These are phyloP conservation scores for Sapria himalayana DNA, from an alignment of 345 rosid genomes.

Conservation along the genomic window DNA sequence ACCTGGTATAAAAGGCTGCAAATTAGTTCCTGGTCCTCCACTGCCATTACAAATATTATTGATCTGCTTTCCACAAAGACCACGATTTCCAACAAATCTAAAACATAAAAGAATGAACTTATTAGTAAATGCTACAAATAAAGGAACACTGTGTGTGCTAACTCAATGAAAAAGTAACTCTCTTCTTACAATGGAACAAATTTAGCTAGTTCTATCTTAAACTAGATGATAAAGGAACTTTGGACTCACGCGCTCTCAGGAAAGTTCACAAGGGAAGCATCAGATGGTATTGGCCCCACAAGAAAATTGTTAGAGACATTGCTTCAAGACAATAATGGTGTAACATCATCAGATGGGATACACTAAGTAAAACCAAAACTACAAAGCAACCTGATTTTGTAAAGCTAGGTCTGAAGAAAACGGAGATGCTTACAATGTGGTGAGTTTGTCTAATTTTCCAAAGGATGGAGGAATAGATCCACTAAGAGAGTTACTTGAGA, in stretches of 20 bases:
- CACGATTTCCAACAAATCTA: slow-evolving; percentile 67
- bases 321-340: slow-evolving; percentile 26
- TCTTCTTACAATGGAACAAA: too few relatives aligned
- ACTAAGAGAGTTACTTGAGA: slow-evolving; percentile 59
- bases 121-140: too few relatives aligned
- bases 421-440: slow-evolving; percentile 42
- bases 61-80: slow-evolving; percentile 73
- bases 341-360: slow-evolving; percentile 6
- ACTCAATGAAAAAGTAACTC: too few relatives aligned
- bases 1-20: slow-evolving; percentile 33
- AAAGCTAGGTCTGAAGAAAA: slow-evolving; percentile 4
- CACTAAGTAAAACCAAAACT: slow-evolving; percentile 1
- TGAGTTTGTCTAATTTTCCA: slow-evolving; percentile 43
- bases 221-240: slow-evolving; percentile 2
- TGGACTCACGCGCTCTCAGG: slow-evolving; percentile 51
- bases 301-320: slow-evolving; percentile 83
- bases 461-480: slow-evolving; percentile 62
- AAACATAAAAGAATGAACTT: slow-evolving; percentile 9
- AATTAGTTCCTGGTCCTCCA: slow-evolving; percentile 26
- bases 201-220: too few relatives aligned
- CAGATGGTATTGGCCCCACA: slow-evolving; percentile 59
- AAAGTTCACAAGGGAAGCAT: slow-evolving; percentile 39
- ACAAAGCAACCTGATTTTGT: background rate
- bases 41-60: slow-evolving; percentile 29
- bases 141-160: too few relatives aligned